Conservation (phyloP, 306 rosid species). For the Begonia peltatifolia region DNA sequence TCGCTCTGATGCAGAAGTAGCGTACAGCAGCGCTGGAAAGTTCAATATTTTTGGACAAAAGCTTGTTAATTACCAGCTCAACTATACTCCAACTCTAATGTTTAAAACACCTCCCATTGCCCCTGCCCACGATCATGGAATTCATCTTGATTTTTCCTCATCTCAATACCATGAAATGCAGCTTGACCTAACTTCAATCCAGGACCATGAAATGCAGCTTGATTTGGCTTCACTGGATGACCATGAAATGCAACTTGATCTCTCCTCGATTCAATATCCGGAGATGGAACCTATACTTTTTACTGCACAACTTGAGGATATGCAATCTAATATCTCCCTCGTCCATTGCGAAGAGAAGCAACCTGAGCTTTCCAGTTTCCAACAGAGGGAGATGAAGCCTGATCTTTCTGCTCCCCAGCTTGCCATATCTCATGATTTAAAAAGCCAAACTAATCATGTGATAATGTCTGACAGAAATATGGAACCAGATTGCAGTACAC, state of each 20-base stretch:
- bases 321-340: constrained; percentile 6
- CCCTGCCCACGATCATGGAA: constrained; percentile 56
- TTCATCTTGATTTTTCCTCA: constrained; percentile 49
- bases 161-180: constrained; percentile 30
- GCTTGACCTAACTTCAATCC: constrained; percentile 27
- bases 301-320: constrained; percentile 1
- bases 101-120: constrained; percentile 53
- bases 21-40: constrained; percentile 74
- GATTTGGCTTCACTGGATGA: constrained; percentile 47
- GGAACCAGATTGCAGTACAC: too few relatives aligned
- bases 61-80: constrained; percentile 74
- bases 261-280: constrained; percentile 57
- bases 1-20: constrained; percentile 74
- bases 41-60: constrained; percentile 74
- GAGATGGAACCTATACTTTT: constrained; percentile 71
- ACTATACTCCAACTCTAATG: constrained; percentile 50
- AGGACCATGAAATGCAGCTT: constrained; percentile 66
- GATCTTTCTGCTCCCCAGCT: constrained; percentile 3
- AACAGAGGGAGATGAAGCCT: constrained; percentile 8
- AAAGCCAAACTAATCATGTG: too few relatives aligned
- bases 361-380: background rate
- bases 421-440: too few relatives aligned
- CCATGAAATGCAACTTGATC: constrained; percentile 75
- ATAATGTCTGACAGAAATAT: too few relatives aligned
- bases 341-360: constrained; percentile 4